phyloP scores from a whole-genome alignment of 305 asterid genomes.

The Petunia hybrid region DNA sequence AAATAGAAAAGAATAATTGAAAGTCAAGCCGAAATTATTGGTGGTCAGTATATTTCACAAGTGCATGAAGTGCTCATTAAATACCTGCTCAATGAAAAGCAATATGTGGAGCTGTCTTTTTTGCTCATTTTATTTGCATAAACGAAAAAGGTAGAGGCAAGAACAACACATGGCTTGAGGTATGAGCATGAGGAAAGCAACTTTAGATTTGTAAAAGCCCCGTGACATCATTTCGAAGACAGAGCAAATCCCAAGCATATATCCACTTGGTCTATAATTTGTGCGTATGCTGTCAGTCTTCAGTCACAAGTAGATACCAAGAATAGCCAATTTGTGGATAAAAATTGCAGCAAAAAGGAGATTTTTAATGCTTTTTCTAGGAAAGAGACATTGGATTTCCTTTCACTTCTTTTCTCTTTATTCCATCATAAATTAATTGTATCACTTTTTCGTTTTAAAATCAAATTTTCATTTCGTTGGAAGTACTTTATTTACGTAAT shows the following conservation, averaged over 20 bases:
- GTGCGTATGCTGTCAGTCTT: neutral
- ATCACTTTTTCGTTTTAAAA: neutral
- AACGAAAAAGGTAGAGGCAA: neutral
- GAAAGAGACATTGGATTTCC: constrained; percentile 40
- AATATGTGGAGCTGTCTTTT: neutral
- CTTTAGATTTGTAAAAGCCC: neutral
- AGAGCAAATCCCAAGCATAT: neutral
- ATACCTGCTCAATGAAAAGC: neutral
- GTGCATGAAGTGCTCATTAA: neutral
- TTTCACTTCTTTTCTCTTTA: neutral
- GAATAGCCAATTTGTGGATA: constrained; percentile 36
- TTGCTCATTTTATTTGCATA: neutral
- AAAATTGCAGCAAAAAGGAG: constrained; percentile 37
- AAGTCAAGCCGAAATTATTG: neutral
- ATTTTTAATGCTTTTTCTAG: constrained; percentile 38
- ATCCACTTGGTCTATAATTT: neutral
- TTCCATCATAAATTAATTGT: neutral
- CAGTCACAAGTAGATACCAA: constrained; percentile 26
- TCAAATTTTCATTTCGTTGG: neutral
- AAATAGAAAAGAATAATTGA: neutral
- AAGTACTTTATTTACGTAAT: too few species aligned
- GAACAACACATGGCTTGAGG: neutral
- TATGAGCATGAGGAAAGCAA: neutral
- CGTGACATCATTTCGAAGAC: constrained; percentile 20
- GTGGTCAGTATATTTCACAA: neutral